Evolutionary conservation across 2,329 filamentous ascomycete species (phyloP), one percentile per base, ranked within the genome.

Genomic region (Penicillium vulpinum): DNA sequence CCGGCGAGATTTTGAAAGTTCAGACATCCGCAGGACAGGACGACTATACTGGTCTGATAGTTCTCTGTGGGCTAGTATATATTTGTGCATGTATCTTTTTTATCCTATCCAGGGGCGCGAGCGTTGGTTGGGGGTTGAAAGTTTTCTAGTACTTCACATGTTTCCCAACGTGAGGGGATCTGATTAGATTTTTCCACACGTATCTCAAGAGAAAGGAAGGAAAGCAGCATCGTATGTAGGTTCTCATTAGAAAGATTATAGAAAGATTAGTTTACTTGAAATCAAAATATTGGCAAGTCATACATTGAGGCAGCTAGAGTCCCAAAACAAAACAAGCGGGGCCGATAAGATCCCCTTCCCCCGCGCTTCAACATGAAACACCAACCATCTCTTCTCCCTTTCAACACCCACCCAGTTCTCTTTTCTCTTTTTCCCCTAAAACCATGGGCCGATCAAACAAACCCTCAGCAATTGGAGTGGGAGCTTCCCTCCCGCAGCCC

Each of bases 391-490:
- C 41, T 46, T 57, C 46, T 41, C 44, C 24, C 35, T 40, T 18
- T 51, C 36, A 11, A 16, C 48, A 40, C 36, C n/a, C n/a, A 40
- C 49, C 13, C 35, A 22, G 49, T 48, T 26, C 41, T 41, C 64
- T 31, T 13, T 18, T 35, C 16, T 7, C 10, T 10, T 24, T n/a
- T n/a, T n/a, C n/a, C n/a, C n/a, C 38, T 13, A 24, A 13, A 24
- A 41, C 36, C 46, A 89, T 95, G 77, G 91, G 96, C 72, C 88
- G 92, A 73, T 85, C 87, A 65, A 91, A 96, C 78, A 94, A 91
- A 73, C 91, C 91, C 56, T 82, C 86, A 51, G 88, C 90, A 38
- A 85, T 93, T 68, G 85, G 90, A 52, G 82, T 90, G 61, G 88
- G 89, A 8, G 88, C 89, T 8, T 86, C 86, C 51, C 82, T 88